Percentiles rank a stretch among this genome's conserved stretches.
These are phyloP conservation scores for Tremella mesenterica DNA, from an alignment of 768 basidiomycete genomes.

Conservation along the genomic window DNA sequence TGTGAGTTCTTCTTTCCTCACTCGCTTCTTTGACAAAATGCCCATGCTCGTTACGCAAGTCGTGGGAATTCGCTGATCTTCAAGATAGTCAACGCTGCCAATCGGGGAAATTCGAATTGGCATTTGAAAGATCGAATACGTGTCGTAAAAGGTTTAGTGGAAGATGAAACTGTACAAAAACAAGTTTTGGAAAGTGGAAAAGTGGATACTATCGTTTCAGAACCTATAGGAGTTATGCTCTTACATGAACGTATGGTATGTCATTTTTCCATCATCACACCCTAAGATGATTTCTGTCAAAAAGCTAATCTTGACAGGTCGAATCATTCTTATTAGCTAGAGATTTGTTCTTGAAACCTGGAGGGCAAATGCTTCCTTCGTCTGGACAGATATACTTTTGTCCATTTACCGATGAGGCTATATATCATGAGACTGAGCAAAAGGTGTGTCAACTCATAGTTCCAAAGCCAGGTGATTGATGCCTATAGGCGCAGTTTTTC, in stretches of 20 bases:
- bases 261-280: neutral
- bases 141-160: constrained; percentile 40
- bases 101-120: constrained; percentile 24
- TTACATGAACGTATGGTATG: constrained; percentile 43
- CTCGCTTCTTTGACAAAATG: neutral
- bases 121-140: constrained; percentile 34
- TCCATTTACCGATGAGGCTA: constrained; percentile 37
- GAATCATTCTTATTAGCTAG: constrained; percentile 40
- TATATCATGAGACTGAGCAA: constrained; percentile 40
- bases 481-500: constrained; percentile 40
- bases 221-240: constrained; percentile 44
- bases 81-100: constrained; percentile 35
- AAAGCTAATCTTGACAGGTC: constrained; percentile 20
- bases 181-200: constrained; percentile 30
- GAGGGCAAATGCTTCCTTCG: constrained; percentile 36
- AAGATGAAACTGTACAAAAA: constrained; percentile 27
- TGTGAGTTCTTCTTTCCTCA: constrained; percentile 15
- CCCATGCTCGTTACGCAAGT: neutral
- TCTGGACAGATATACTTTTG: constrained; percentile 39
- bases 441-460: constrained; percentile 20
- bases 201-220: constrained; percentile 43
- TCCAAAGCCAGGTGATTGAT: neutral
- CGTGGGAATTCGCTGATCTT: neutral
- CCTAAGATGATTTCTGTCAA: constrained; percentile 2
- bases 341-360: constrained; percentile 41